Evolutionary conservation across 352 stramenopile species (phyloP).

Genomic region (Hyaloperonospora arabidopsidis): DNA sequence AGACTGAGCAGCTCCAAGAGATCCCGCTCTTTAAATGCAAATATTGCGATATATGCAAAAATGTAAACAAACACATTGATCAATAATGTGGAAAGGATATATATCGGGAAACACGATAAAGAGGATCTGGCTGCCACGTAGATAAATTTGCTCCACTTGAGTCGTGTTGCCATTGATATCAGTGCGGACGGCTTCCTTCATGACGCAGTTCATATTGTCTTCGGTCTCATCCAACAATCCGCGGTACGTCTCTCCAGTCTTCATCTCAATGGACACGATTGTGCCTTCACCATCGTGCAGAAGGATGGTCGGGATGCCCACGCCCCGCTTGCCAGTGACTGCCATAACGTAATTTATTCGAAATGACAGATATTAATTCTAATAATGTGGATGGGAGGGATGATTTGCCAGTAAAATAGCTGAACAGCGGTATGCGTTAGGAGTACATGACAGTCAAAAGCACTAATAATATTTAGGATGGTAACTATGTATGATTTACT

Average conservation of each 20-base stretch:
- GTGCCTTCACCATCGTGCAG: constrained; percentile 82
- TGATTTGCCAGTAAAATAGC: too few relatives aligned
- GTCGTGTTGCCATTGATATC: constrained; percentile 75
- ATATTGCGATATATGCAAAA: neutral
- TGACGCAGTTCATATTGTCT: constrained; percentile 88
- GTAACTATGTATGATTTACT: too few relatives aligned
- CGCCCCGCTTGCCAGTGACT: constrained; percentile 77
- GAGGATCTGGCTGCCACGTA: constrained; percentile 80
- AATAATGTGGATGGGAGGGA: too few relatives aligned
- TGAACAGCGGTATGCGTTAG: too few relatives aligned
- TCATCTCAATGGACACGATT: constrained; percentile 85
- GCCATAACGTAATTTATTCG: constrained; percentile 33
- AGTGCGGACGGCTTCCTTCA: constrained; percentile 81
- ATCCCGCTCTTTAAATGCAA: neutral
- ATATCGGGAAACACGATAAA: constrained; percentile 86
- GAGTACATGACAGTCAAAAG: too few relatives aligned
- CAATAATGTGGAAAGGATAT: constrained; percentile 51
- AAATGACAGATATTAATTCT: too few relatives aligned
- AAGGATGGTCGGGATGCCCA: constrained; percentile 79
- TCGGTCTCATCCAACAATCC: constrained; percentile 81
- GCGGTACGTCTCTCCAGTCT: constrained; percentile 78
- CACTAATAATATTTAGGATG: too few relatives aligned
- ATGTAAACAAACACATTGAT: neutral
- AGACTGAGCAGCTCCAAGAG: neutral
- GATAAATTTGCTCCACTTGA: constrained; percentile 75